A percentile compares a stretch with the other conserved stretches of the same genome.
Evolutionary conservation across 2,329 filamentous ascomycete species (phyloP).

Genomic region (Aureobasidium sp.): DNA sequence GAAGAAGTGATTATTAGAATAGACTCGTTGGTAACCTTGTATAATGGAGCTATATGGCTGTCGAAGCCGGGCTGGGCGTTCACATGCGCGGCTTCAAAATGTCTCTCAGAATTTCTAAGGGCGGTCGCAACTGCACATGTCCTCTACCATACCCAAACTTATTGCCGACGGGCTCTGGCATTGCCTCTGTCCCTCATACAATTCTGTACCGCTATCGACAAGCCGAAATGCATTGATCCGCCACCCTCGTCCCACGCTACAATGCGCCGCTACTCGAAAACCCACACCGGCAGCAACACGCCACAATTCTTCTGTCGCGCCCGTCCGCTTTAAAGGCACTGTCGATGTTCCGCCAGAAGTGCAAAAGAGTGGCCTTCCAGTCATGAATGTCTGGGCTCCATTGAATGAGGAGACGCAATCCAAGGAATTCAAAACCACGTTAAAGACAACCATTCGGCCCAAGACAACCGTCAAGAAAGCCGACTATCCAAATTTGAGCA

Average conservation of each 20-base stretch:
- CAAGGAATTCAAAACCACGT: conserved; percentile 8
- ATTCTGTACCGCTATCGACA: not conserved
- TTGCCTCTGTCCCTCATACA: conserved; percentile 53
- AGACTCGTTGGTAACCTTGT: too few species aligned
- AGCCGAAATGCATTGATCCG: conserved; percentile 14
- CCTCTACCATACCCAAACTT: conserved; percentile 31
- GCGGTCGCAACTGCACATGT: conserved; percentile 15
- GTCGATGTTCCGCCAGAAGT: not conserved
- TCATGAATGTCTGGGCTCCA: not conserved
- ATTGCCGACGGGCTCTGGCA: conserved; percentile 56
- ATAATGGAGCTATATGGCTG: not conserved
- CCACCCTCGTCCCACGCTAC: conserved; percentile 16
- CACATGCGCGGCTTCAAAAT: conserved; percentile 4
- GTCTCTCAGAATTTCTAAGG: not conserved
- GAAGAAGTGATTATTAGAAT: not conserved
- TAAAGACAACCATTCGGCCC: not conserved
- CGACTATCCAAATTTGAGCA: conserved; percentile 18
- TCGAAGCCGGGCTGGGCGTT: not conserved
- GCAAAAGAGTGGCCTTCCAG: not conserved
- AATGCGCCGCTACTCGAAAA: conserved; percentile 7
- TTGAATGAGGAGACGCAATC: not conserved
- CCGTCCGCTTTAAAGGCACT: not conserved
- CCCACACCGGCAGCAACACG: not conserved
- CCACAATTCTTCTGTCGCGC: conserved; percentile 19
- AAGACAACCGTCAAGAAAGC: not conserved